A percentile compares a stretch with the other conserved stretches of the same genome.
These are phyloP conservation scores for Blastobotrys illinoisensis DNA, from an alignment of 1,139 yeast genomes.

Conservation along the genomic window DNA sequence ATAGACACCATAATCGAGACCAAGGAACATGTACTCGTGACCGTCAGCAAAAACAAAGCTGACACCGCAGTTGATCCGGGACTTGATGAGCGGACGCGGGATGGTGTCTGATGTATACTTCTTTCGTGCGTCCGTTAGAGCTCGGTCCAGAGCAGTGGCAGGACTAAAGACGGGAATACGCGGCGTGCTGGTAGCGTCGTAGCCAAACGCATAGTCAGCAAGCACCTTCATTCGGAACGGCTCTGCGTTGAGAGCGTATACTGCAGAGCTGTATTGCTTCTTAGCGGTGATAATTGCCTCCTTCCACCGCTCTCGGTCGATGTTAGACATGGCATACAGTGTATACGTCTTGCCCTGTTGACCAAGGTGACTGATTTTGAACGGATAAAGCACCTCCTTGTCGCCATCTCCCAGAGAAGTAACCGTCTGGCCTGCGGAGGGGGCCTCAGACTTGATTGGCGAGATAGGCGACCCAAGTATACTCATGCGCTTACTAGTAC, in stretches of 20 bases:
- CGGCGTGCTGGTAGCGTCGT: constrained; percentile 51
- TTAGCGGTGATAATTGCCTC: constrained; percentile 51
- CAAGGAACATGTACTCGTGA: constrained; percentile 38
- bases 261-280: constrained; percentile 43
- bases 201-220: constrained; percentile 60
- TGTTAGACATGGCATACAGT: constrained; percentile 48
- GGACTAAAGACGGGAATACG: constrained; percentile 57
- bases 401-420: constrained; percentile 23
- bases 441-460: constrained; percentile 6
- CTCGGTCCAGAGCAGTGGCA: constrained; percentile 58
- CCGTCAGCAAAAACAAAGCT: constrained; percentile 35
- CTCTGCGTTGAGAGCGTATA: constrained; percentile 40
- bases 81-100: constrained; percentile 23
- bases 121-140: constrained; percentile 32
- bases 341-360: constrained; percentile 49
- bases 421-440: constrained; percentile 11
- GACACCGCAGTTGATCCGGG: constrained; percentile 32
- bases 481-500: constrained; percentile 6
- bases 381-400: constrained; percentile 37
- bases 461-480: constrained; percentile 8
- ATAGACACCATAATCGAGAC: constrained; percentile 43
- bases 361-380: constrained; percentile 47
- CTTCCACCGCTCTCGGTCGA: constrained; percentile 60
- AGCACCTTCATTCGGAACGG: constrained; percentile 53
- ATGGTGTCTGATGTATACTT: constrained; percentile 23